Evolutionary conservation across 2,329 filamentous ascomycete genomes (phyloP).

Genomic region (Fusarium aywerte): DNA sequence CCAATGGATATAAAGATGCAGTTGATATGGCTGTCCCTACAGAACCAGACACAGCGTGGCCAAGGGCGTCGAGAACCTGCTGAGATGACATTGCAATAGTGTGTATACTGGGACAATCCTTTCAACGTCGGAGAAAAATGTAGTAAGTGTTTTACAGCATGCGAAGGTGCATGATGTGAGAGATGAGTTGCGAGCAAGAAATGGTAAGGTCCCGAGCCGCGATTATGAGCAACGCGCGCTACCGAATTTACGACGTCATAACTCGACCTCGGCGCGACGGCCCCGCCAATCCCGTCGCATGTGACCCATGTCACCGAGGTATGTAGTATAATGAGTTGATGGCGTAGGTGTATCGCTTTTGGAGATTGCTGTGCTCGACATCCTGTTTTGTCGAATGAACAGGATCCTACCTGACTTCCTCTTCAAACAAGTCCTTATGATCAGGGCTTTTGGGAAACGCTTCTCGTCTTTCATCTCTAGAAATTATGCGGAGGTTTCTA

Average conservation of each 20-base stretch:
- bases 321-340: background rate
- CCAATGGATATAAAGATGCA: conserved; percentile 81
- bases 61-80: conserved; percentile 73
- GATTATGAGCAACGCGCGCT: conserved; percentile 16
- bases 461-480: background rate
- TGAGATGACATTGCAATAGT: conserved; percentile 47
- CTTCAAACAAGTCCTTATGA: background rate
- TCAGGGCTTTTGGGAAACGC: background rate
- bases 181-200: conserved; percentile 10
- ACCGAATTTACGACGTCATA: conserved; percentile 37
- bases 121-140: background rate
- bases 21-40: conserved; percentile 83
- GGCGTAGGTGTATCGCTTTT: background rate
- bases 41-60: conserved; percentile 84
- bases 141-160: background rate
- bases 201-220: conserved; percentile 16
- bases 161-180: conserved; percentile 16
- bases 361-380: background rate
- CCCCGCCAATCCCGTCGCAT: conserved; percentile 18
- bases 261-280: conserved; percentile 25
- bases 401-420: background rate
- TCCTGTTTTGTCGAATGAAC: background rate
- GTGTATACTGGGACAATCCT: background rate
- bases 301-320: conserved; percentile 36
- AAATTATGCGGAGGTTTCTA: conserved; percentile 44